Evolutionary conservation across 2,329 filamentous ascomycete genomes (phyloP).

Genomic region (Epichloe uncinata): DNA sequence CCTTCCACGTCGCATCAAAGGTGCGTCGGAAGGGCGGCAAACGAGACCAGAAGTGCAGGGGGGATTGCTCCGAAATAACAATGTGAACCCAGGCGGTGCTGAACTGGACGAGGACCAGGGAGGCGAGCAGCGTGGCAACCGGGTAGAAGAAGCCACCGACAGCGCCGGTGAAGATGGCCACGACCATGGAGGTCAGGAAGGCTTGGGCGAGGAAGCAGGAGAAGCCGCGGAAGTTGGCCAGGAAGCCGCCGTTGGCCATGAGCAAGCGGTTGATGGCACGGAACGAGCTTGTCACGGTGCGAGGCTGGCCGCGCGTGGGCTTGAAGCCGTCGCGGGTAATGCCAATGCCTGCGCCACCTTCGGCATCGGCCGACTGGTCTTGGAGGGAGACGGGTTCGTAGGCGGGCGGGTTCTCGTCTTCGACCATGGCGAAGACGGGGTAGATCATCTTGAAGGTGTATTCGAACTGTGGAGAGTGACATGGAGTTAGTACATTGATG

Average conservation of each 20-base stretch:
- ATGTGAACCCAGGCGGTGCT: conserved; percentile 75
- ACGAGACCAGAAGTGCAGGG: conserved; percentile 51
- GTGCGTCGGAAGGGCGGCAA: conserved; percentile 51
- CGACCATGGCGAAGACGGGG: conserved; percentile 42
- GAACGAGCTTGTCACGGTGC: conserved; percentile 36
- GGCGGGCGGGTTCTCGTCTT: conserved; percentile 41
- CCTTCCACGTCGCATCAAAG: conserved; percentile 55
- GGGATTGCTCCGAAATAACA: conserved; percentile 59
- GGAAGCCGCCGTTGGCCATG: conserved; percentile 46
- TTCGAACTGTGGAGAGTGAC: conserved; percentile 20
- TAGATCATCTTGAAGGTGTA: conserved; percentile 40
- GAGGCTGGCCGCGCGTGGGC: conserved; percentile 20
- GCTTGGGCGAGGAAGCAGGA: conserved; percentile 30
- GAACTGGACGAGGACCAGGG: conserved; percentile 52
- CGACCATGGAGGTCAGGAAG: conserved; percentile 22
- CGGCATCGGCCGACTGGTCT: conserved; percentile 21
- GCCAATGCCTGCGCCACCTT: conserved; percentile 11
- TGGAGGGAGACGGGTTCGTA: conserved; percentile 39
- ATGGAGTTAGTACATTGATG: neutral
- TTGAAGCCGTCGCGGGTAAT: conserved; percentile 19
- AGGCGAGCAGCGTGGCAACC: conserved; percentile 36
- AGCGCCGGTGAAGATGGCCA: conserved; percentile 29
- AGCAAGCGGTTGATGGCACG: conserved; percentile 42
- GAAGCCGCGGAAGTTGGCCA: conserved; percentile 57
- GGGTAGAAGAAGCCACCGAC: conserved; percentile 31